Conservation (phyloP, 1,284 basidiomycete genomes). For the Heliocybe sulcata region DNA sequence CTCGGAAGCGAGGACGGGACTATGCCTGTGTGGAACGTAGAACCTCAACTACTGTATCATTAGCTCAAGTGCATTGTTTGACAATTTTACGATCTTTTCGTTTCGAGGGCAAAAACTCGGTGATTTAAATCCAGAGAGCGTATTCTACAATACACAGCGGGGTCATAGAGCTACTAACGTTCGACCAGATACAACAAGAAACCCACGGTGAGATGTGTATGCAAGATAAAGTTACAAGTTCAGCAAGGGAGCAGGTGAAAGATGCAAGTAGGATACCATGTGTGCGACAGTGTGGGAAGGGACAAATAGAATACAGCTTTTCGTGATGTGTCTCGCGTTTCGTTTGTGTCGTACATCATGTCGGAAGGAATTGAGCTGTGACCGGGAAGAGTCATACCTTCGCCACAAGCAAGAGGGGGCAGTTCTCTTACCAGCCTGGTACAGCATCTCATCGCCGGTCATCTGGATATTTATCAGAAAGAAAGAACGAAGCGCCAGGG, state of each 20-base stretch:
- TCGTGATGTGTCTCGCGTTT: not conserved
- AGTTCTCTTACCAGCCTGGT: not conserved
- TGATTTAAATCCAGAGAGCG: not conserved
- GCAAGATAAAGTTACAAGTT: not conserved
- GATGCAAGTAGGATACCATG: not conserved
- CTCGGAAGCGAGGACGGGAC: not conserved
- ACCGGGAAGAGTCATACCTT: not conserved
- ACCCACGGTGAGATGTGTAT: not conserved
- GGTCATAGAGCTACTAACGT: not conserved
- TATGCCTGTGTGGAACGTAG: not conserved
- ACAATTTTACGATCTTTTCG: not conserved
- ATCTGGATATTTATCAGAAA: too few relatives aligned
- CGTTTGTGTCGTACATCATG: slow-evolving; percentile 10
- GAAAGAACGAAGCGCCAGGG: too few relatives aligned
- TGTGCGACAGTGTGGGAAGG: too few relatives aligned
- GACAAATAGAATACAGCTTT: not conserved
- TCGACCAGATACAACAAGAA: not conserved
- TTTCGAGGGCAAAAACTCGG: not conserved
- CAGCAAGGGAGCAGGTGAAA: not conserved
- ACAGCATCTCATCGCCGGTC: not conserved
- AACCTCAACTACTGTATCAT: not conserved
- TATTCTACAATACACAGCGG: not conserved
- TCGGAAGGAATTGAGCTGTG: slow-evolving; percentile 10
- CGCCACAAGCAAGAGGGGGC: not conserved
- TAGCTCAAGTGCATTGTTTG: not conserved